Conservation (phyloP, 2,329 filamentous ascomycete genomes). For the Teratosphaeria gauchensis region DNA sequence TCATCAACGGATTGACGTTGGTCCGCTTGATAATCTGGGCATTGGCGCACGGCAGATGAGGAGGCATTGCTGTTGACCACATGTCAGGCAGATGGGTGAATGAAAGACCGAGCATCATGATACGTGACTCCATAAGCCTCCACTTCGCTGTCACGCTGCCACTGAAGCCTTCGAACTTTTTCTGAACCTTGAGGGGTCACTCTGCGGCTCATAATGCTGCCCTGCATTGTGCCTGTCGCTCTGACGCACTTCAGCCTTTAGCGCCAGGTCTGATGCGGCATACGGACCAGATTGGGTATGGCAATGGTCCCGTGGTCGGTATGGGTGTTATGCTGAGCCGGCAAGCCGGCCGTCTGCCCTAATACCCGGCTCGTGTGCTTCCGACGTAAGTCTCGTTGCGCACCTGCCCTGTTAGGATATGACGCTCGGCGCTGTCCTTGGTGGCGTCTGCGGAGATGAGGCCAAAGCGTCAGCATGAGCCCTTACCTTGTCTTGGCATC, state of each 20-base stretch:
- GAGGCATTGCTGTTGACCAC: not conserved
- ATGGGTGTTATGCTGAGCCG: not conserved
- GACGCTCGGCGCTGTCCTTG: not conserved
- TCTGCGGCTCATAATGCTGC: not conserved
- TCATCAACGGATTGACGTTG: not conserved
- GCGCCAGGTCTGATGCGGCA: not conserved
- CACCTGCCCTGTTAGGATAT: not conserved
- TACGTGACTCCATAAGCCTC: not conserved
- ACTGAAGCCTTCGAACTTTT: not conserved
- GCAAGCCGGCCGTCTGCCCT: not conserved
- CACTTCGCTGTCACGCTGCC: not conserved
- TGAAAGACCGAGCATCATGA: not conserved
- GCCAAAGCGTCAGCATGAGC: too few relatives aligned
- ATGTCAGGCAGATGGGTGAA: not conserved
- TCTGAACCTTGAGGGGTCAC: not conserved
- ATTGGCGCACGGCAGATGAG: not conserved
- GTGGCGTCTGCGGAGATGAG: too few relatives aligned
- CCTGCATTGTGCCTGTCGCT: constrained; percentile 1
- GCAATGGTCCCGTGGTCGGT: too few relatives aligned
- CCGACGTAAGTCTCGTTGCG: not conserved
- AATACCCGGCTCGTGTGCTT: not conserved
- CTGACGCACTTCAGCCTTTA: not conserved
- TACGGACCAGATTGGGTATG: not conserved
- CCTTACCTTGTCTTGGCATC: not conserved
- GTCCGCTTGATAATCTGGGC: not conserved